Percentiles rank a stretch among this genome's conserved stretches.
Conservation (phyloP, 169 alveolate genomes). For the Eimeria necatrix region DNA sequence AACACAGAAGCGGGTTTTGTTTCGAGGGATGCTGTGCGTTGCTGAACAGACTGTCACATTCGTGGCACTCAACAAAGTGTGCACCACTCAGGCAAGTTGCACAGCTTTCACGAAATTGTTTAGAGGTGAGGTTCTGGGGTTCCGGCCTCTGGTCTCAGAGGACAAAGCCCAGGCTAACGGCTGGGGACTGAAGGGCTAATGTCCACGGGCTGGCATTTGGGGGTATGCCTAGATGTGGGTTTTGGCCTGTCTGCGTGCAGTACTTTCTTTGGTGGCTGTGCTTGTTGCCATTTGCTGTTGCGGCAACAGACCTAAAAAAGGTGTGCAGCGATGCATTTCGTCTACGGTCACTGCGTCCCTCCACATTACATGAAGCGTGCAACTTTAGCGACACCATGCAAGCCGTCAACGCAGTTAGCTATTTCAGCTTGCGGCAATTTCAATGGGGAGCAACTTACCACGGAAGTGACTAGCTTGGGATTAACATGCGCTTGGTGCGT, state of each 20-base stretch:
- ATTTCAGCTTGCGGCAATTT: slow-evolving; percentile 77
- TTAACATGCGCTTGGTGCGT: not conserved
- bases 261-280: slow-evolving; percentile 83
- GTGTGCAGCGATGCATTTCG: not conserved
- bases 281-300: slow-evolving; percentile 82
- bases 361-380: too few relatives aligned
- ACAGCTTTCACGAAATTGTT: not conserved
- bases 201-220: too few relatives aligned
- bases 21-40: slow-evolving; percentile 16
- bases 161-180: too few relatives aligned
- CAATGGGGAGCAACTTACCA: slow-evolving; percentile 77
- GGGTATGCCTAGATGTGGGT: too few relatives aligned
- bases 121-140: not conserved
- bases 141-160: too few relatives aligned
- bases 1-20: not conserved
- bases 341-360: too few relatives aligned
- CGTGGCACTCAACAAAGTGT: slow-evolving; percentile 97
- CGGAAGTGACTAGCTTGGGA: slow-evolving; percentile 7
- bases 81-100: slow-evolving; percentile 89
- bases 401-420: slow-evolving; percentile 51
- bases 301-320: slow-evolving; percentile 70
- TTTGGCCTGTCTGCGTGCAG: slow-evolving; percentile 62
- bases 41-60: slow-evolving; percentile 93
- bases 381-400: too few relatives aligned
- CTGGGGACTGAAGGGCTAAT: too few relatives aligned